phyloP scores from a whole-genome alignment of 257 asterid species.

The Cruciata laevipes region DNA sequence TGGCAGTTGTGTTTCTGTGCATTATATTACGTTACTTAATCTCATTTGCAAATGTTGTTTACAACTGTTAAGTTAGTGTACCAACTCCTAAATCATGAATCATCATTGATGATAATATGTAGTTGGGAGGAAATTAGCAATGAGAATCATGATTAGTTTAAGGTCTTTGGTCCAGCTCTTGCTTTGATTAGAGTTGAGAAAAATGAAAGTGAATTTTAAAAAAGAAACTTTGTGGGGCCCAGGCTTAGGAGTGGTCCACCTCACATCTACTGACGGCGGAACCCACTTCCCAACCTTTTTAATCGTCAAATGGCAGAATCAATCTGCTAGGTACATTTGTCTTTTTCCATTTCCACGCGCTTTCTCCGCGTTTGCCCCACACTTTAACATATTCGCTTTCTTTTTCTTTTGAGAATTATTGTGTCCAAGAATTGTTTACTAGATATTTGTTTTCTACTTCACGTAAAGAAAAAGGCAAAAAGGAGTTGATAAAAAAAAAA shows the following conservation, averaged over 20 bases:
- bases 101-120: background rate
- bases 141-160: background rate
- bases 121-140: background rate
- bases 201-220: background rate
- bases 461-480: background rate
- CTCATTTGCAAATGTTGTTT: background rate
- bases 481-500: constrained; percentile 1
- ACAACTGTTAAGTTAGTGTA: background rate
- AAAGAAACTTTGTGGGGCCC: background rate
- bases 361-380: background rate
- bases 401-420: no score
- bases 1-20: no score
- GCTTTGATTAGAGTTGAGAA: background rate
- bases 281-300: background rate
- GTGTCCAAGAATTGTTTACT: background rate
- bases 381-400: background rate
- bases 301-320: constrained; percentile 10
- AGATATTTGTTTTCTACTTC: background rate
- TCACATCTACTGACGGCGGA: constrained; percentile 14
- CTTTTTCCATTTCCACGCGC: constrained; percentile 15
- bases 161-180: background rate
- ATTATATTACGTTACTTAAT: background rate
- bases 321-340: constrained; percentile 22
- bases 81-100: constrained; percentile 9
- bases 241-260: constrained; percentile 19